Percentiles rank a stretch among this genome's conserved stretches.
Conservation (phyloP, 805 yeast species). For the Yarrowia hollandica region DNA sequence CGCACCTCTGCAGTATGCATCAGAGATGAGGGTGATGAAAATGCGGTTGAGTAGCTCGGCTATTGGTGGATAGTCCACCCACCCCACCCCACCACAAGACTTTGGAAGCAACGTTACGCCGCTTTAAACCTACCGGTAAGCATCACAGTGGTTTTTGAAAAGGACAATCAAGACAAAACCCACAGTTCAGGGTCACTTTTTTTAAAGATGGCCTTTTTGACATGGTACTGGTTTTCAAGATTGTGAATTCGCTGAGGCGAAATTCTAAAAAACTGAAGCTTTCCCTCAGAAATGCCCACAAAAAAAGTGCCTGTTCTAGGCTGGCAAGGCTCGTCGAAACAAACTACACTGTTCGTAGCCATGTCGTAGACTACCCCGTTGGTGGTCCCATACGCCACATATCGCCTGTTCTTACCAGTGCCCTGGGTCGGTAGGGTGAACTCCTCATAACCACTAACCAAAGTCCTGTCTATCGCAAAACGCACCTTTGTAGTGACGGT, state of each 20-base stretch:
- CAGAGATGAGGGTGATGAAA: background rate
- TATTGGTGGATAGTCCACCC: too few relatives aligned
- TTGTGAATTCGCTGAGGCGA: background rate
- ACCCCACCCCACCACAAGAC: background rate
- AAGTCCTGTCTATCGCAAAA: background rate
- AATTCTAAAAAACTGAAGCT: background rate
- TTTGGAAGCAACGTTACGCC: slow-evolving; percentile 1
- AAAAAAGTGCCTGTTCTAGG: background rate
- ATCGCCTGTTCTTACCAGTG: background rate
- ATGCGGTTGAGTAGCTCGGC: background rate
- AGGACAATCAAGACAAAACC: too few relatives aligned
- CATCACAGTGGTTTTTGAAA: too few relatives aligned
- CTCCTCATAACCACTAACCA: slow-evolving; percentile 1
- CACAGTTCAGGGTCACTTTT: background rate
- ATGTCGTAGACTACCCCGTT: background rate
- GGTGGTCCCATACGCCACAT: background rate
- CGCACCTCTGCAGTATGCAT: background rate
- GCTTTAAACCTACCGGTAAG: too few relatives aligned
- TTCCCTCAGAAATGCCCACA: background rate
- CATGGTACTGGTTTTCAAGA: background rate
- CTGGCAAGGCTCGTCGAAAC: background rate
- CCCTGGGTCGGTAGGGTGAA: background rate
- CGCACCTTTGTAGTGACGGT: background rate
- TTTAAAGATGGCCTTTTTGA: background rate
- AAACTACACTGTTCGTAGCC: background rate